Base-by-base conservation (phyloP, 345 rosid species). In the Lagerstroemia speciosa region DNA sequence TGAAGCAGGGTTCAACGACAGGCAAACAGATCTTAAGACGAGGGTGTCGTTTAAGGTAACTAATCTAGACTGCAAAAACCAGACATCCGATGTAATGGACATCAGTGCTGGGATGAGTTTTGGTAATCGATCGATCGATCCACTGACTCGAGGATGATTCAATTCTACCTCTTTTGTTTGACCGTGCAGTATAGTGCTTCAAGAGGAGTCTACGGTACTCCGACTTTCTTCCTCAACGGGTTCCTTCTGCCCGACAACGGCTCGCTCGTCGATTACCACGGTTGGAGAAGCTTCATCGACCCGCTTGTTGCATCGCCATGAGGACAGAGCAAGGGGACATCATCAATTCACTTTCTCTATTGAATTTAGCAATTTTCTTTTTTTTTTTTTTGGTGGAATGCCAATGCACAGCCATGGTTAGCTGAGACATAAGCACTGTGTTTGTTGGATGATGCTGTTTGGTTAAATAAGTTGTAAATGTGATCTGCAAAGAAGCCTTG, bases 31-130 rank as follows among this genome's bases (percentile, higher is more conserved):
- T 85, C 87, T 84, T 57, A 68, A 80, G 75, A 84, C 97, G 22
- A 82, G 92, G 72, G 79, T 90, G 64, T 88, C 97, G 31, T 93
- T 90, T 83, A 88, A 84, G 96, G 97, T 90, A 74, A 78, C 38
- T 62, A n/a, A 41, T 41, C 46, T n/a, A 22, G 30, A n/a, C n/a
- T 41, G 34, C 36, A 3, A 24, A 65, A n/a, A 20, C 29, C 46
- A 20, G 6, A n/a, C 29, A 24, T 11, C 12, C 22, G 17, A 40
- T 6, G 10, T 33, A 62, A 8, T 16, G 10, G 7, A 2, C 38
- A 29, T 62, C 19, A 62, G 27, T 19, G 1, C 27, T n/a, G 29
- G 17, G 31, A 55, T n/a, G 17, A 15, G 6, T 14, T 12, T 20
- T 9, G 19, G 14, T 19, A 9, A n/a, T 22, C 66, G 16, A 41